phyloP scores from a whole-genome alignment of 176 grass and related monocot genomes.

The Juncus inflexus region DNA sequence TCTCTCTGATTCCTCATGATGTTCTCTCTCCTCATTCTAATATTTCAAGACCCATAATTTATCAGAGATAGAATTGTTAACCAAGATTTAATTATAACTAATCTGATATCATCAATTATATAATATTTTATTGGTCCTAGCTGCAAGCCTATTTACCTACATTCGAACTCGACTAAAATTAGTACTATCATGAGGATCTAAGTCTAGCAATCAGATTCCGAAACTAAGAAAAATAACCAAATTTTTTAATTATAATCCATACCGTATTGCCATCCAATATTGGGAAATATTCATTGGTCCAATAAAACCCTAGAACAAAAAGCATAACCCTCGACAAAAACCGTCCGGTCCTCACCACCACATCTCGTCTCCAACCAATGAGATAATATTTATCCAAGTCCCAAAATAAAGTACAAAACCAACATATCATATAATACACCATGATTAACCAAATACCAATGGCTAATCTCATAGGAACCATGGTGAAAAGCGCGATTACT shows the following conservation, averaged over 20 bases:
- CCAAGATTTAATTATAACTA: no score
- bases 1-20: constrained; percentile 40
- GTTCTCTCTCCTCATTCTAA: no score
- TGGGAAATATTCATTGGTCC: constrained; percentile 14
- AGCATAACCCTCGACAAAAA: constrained; percentile 8
- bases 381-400: constrained; percentile 9
- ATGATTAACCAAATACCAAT: constrained; percentile 11
- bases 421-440: constrained; percentile 5
- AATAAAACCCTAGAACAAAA: constrained; percentile 16
- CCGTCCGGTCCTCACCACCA: constrained; percentile 5
- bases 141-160: no score
- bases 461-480: constrained; percentile 17
- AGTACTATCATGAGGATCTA: no score
- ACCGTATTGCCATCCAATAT: constrained; percentile 11
- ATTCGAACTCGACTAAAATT: no score
- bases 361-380: constrained; percentile 12
- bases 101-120: no score
- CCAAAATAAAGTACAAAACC: constrained; percentile 18
- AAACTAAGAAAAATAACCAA: no score
- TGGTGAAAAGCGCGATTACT: background rate
- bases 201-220: no score
- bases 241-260: background rate
- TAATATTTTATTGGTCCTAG: no score
- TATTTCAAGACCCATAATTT: no score
- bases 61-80: no score